Evolutionary conservation across 148 eudicot genomes (phyloP), one percentile per base, ranked within the genome.

Genomic region (Persicaria maculosa): DNA sequence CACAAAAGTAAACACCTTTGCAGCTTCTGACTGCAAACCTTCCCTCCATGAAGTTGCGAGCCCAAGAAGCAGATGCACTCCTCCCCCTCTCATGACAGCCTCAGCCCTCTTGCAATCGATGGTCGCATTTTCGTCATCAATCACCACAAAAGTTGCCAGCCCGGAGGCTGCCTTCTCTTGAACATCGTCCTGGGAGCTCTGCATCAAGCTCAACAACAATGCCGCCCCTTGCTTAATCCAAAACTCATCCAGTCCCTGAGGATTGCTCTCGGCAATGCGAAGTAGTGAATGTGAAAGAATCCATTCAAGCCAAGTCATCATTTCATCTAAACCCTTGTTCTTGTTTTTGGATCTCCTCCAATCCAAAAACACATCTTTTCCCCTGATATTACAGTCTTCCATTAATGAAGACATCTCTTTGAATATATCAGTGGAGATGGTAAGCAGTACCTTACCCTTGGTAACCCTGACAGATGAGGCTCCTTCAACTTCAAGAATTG

Each of bases 141-240:
- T 87, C 75, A 92, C 97, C 72, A 95, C 97, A 81, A 95, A 95
- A 82, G 92, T 95, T 44, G 99, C 99, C 25, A 95, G 89, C 16
- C 94, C 96, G 0, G 94, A 86, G 68, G 99, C 97, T 46, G 99
- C 94, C 82, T 91, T 88, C 82, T 95, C 99, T 81, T 92, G 96
- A 74, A 92, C 99, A 78, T 95, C 99, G 83, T 95, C 99, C 74
- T 95, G 92, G 31, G 85, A 75, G 74, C 99, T 95, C 85, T 89
- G 90, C 86, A 87, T 82, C 77, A 95, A 83, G 84, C 84, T 85
- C 22, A 95, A 93, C 80, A 95, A 83, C 86, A 95, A 79, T 46
- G 74, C 75, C n/a, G 94, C 88, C 80, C 97, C 99, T 82, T 95
- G 99, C 73, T 72, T 88, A 43, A 92, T 87, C 99, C 99, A 95